Evolutionary conservation across 345 rosid genomes (phyloP).

Genomic region (Raphanus raphanistrum): DNA sequence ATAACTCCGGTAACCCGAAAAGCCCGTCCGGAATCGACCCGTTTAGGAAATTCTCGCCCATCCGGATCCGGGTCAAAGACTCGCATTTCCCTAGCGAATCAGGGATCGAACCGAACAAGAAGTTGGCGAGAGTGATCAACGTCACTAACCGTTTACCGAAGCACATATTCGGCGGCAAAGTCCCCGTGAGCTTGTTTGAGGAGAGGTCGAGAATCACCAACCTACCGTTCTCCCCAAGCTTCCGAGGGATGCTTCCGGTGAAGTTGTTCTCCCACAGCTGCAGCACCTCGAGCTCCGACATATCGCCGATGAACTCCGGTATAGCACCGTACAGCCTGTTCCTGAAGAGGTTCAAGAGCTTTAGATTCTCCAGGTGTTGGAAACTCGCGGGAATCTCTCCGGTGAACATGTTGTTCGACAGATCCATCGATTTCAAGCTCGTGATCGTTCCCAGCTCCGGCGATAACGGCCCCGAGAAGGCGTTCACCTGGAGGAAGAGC

Average conservation of each 20-base stretch:
- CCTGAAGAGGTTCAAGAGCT: conserved; percentile 67
- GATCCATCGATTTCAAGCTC: conserved; percentile 75
- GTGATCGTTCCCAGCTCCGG: conserved; percentile 54
- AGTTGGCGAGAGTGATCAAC: conserved; percentile 65
- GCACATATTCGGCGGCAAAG: conserved; percentile 64
- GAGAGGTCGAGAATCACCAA: conserved; percentile 62
- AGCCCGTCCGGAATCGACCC: conserved; percentile 79
- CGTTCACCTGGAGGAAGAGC: conserved; percentile 75
- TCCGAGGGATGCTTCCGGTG: conserved; percentile 66
- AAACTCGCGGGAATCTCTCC: conserved; percentile 72
- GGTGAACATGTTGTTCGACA: conserved; percentile 68
- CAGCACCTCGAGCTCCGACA: conserved; percentile 69
- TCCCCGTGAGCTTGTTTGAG: conserved; percentile 72
- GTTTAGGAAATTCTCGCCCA: conserved; percentile 79
- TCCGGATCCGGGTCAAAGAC: conserved; percentile 67
- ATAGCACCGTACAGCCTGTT: conserved; percentile 73
- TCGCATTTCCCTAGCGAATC: conserved; percentile 62
- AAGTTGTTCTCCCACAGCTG: conserved; percentile 90
- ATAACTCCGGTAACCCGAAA: conserved; percentile 58
- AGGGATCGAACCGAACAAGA: conserved; percentile 74
- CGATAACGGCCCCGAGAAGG: conserved; percentile 56
- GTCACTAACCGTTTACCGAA: conserved; percentile 54
- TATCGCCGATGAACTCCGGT: conserved; percentile 67
- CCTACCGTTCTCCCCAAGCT: conserved; percentile 60
- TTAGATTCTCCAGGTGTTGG: conserved; percentile 53